Base-by-base conservation (phyloP, 1,284 basidiomycete genomes). In the Sporisorium exsertum region DNA sequence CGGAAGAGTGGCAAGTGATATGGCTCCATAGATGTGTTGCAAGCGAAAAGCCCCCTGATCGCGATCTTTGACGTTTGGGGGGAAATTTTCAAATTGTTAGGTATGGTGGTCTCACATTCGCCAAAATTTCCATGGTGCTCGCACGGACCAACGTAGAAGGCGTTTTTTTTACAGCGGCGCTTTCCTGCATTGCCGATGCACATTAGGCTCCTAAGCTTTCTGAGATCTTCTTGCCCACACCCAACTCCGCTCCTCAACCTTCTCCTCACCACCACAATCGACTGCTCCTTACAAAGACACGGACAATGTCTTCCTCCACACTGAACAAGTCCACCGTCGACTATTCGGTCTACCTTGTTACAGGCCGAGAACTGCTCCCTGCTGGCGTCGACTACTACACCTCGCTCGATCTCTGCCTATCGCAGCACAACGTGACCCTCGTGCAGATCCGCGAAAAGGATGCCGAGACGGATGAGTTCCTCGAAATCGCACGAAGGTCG, bases 371-470 rank as follows among this genome's bases (percentile, higher is more conserved):
- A 51, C 87, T 94, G 0, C 88, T 96, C 6, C 93, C 93, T 2
- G 87, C 88, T n/a, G 92, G 91, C 78, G 73, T 76, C 52, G 81
- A 91, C 74, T 95, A 94, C 86, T 88, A 90, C 52, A 88, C 92
- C 78, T 91, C 89, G 29, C 88, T 97, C 58, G 92, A 94, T 88
- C 90, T 93, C 87, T 70, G 94, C 91, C 90, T 94, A 2, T 87
- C 95, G 9, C 87, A 91, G 81, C 94, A 94, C 26, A 93, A 94
- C 15, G 94, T 97, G 0, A 94, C 93, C 0, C 83, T 96, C 37
- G 93, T 97, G 0, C 95, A 97, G 60, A 72, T 81, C 49, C 71
- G 78, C 13, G 80, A 81, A 56, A 81, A 82, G 58, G 45, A 75
- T 45, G 60, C 72, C n/a, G 61, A 79, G 54, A 78, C 57, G 33